These are phyloP conservation scores for Cochlearia excelsa DNA, from an alignment of 345 rosid species.

Conservation along the genomic window DNA sequence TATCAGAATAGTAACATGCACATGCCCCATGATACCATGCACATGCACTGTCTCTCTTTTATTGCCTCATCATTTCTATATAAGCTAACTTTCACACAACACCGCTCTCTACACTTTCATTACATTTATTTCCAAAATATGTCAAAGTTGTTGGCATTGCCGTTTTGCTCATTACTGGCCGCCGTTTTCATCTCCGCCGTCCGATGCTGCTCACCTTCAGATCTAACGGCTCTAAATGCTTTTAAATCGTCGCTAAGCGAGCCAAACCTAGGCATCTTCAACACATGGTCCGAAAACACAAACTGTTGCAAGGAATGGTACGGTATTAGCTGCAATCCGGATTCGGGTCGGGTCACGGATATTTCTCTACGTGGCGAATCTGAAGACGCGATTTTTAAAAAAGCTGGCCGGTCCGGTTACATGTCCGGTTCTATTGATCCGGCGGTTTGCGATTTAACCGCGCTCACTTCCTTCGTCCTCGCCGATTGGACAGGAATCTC, in stretches of 20 bases:
- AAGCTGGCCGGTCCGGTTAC: slow-evolving; percentile 70
- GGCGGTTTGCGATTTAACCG: slow-evolving; percentile 66
- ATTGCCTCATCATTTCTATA: slow-evolving; percentile 26
- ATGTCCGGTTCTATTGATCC: slow-evolving; percentile 85
- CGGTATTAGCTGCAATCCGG: slow-evolving; percentile 80
- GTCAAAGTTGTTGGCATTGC: slow-evolving; percentile 31
- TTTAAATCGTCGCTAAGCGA: slow-evolving; percentile 65
- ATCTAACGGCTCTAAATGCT: slow-evolving; percentile 53
- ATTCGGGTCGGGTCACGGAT: slow-evolving; percentile 61
- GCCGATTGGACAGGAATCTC: slow-evolving; percentile 92
- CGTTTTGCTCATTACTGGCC: slow-evolving; percentile 30
- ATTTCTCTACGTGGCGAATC: slow-evolving; percentile 89
- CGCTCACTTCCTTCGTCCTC: slow-evolving; percentile 52
- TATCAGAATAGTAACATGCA: slow-evolving; percentile 28
- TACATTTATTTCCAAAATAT: slow-evolving; percentile 4
- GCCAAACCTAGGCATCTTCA: slow-evolving; percentile 71
- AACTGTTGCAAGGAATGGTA: slow-evolving; percentile 76
- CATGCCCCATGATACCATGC: slow-evolving; percentile 38
- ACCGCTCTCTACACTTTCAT: slow-evolving; percentile 22
- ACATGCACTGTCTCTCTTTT: slow-evolving; percentile 34
- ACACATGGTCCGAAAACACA: slow-evolving; percentile 57
- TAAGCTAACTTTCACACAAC: slow-evolving; percentile 25
- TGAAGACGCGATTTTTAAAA: slow-evolving; percentile 72
- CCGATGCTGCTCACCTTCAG: slow-evolving; percentile 51
- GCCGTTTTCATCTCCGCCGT: slow-evolving; percentile 36